Conservation (phyloP, 495 filamentous ascomycete species). For the Peziza echinospora region DNA sequence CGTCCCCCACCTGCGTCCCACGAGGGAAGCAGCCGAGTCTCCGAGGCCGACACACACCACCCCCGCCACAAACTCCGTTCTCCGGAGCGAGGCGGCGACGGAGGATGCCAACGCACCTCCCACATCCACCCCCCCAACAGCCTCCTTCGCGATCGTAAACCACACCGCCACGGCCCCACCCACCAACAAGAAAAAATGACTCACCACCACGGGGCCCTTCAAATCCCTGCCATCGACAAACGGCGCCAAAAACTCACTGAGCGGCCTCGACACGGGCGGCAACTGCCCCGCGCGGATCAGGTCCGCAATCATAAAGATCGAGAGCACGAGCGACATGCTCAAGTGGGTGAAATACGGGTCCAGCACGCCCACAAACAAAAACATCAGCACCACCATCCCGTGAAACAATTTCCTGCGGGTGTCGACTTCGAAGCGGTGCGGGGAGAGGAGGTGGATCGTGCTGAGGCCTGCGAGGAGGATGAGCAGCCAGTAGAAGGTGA, state of each 20-base stretch:
- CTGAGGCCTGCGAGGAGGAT: constrained; percentile 49
- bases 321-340: constrained; percentile 49
- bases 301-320: constrained; percentile 71
- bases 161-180: constrained; percentile 92
- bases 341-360: constrained; percentile 69
- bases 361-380: constrained; percentile 62
- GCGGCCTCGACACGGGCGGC: constrained; percentile 59
- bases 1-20: constrained; percentile 69
- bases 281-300: constrained; percentile 76
- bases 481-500: constrained; percentile 48
- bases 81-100: not conserved
- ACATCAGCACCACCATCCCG: constrained; percentile 92
- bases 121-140: constrained; percentile 26
- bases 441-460: constrained; percentile 48
- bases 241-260: constrained; percentile 69
- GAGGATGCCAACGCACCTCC: not conserved
- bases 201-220: constrained; percentile 80
- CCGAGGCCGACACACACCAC: constrained; percentile 89
- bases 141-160: constrained; percentile 50
- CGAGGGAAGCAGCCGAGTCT: constrained; percentile 80
- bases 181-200: constrained; percentile 85
- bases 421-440: constrained; percentile 54
- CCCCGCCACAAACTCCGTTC: constrained; percentile 49
- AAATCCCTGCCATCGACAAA: constrained; percentile 91
- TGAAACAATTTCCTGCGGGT: constrained; percentile 97